These are phyloP conservation scores for Talaromyces sp. DNA, from an alignment of 2,329 filamentous ascomycete genomes.

Conservation along the genomic window DNA sequence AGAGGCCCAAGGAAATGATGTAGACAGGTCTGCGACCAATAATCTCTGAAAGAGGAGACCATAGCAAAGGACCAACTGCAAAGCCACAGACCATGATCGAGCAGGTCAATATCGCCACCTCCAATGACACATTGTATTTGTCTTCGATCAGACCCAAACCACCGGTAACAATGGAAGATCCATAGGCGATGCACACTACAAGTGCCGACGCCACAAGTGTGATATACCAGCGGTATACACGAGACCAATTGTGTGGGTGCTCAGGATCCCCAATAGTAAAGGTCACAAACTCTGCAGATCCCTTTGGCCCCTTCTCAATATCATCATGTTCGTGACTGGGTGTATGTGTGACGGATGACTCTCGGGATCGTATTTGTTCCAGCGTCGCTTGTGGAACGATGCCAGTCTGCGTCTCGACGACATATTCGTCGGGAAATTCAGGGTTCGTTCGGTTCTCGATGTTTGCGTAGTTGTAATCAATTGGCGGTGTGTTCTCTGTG, in stretches of 20 bases:
- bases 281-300: conserved; percentile 51
- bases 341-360: conserved; percentile 12
- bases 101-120: conserved; percentile 71
- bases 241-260: conserved; percentile 80
- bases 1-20: conserved; percentile 36
- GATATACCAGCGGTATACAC: conserved; percentile 72
- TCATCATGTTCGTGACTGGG: conserved; percentile 17
- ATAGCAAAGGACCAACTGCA: conserved; percentile 54
- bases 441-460: conserved; percentile 25
- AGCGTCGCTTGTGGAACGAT: conserved; percentile 23
- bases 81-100: conserved; percentile 78
- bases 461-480: conserved; percentile 36
- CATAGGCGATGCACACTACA: conserved; percentile 70
- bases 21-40: conserved; percentile 37
- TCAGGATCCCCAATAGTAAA: conserved; percentile 69
- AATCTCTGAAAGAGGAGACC: conserved; percentile 35
- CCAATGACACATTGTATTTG: conserved; percentile 69
- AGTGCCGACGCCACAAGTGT: conserved; percentile 78
- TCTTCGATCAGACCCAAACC: conserved; percentile 65
- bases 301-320: conserved; percentile 29
- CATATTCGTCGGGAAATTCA: conserved; percentile 26
- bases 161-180: conserved; percentile 73
- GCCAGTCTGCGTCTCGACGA: conserved; percentile 24
- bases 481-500: conserved; percentile 19
- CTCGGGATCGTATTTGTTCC: conserved; percentile 21